These are phyloP conservation scores for Magnaporthiopsis poae DNA, from an alignment of 2,329 filamentous ascomycete species.

Conservation along the genomic window DNA sequence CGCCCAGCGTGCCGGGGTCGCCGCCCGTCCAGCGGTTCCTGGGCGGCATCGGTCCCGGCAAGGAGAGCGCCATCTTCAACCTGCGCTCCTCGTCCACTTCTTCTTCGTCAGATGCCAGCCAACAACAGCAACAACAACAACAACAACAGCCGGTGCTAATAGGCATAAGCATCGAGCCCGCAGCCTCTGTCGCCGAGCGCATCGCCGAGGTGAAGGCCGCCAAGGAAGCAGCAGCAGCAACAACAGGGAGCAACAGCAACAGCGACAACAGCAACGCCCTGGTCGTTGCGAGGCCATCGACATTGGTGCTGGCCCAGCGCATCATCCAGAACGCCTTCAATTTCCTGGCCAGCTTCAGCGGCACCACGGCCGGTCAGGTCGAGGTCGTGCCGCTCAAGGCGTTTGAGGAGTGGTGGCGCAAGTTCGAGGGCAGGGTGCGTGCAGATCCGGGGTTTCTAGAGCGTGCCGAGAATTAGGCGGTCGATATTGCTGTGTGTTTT, in stretches of 20 bases:
- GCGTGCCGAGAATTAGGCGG: constrained; percentile 27
- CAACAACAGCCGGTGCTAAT: constrained; percentile 51
- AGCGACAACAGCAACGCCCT: constrained; percentile 10
- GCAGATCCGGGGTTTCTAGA: constrained; percentile 84
- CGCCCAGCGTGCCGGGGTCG: constrained; percentile 26
- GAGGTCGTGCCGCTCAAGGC: constrained; percentile 90
- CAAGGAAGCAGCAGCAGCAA: constrained; percentile 16
- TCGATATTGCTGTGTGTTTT: neutral
- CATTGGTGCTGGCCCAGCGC: constrained; percentile 72
- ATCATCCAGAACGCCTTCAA: constrained; percentile 98
- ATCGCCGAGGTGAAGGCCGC: constrained; percentile 48
- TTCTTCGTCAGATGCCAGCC: constrained; percentile 12
- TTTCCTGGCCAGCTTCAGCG: constrained; percentile 80
- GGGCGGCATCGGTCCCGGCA: constrained; percentile 79
- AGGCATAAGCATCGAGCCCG: constrained; percentile 73
- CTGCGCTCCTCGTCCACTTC: constrained; percentile 33
- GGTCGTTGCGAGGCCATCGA: constrained; percentile 24
- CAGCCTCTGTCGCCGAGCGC: constrained; percentile 58
- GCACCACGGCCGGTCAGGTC: constrained; percentile 43
- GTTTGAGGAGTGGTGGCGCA: constrained; percentile 96
- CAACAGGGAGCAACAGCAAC: neutral
- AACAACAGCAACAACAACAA: constrained; percentile 24
- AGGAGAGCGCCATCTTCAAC: constrained; percentile 86
- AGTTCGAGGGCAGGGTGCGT: constrained; percentile 82
- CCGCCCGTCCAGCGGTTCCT: constrained; percentile 51